A percentile compares a stretch with the other conserved stretches of the same genome.
phyloP scores from a whole-genome alignment of 75 land plant species.

The Sequoiadendron giganteum region DNA sequence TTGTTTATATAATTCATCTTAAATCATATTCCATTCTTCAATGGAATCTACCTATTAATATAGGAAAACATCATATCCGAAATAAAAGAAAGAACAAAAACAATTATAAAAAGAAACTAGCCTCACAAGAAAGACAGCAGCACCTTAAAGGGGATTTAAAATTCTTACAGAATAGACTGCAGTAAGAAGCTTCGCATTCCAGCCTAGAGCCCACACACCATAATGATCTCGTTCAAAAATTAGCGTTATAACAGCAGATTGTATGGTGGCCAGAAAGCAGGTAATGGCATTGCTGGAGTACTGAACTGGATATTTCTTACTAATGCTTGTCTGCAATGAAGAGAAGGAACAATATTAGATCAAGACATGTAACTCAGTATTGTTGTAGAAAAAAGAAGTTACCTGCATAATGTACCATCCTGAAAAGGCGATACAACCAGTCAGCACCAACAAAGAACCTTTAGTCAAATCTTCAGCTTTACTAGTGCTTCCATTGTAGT shows the following conservation, averaged over 20 bases:
- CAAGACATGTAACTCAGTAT: too few relatives aligned
- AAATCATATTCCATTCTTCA: too few relatives aligned
- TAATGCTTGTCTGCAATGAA: slow-evolving; percentile 34
- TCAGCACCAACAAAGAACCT: too few relatives aligned
- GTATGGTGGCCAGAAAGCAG: slow-evolving; percentile 52
- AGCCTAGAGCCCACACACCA: slow-evolving; percentile 39
- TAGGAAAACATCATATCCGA: too few relatives aligned
- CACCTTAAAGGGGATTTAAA: too few relatives aligned
- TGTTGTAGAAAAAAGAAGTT: too few relatives aligned
- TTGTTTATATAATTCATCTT: too few relatives aligned
- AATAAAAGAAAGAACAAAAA: too few relatives aligned
- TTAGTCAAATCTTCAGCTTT: neutral
- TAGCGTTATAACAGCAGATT: slow-evolving; percentile 40
- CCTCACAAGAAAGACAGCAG: too few relatives aligned
- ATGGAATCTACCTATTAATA: too few relatives aligned
- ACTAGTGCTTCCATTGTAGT: neutral
- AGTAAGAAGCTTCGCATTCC: slow-evolving; percentile 27
- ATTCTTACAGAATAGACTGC: slow-evolving; percentile 35
- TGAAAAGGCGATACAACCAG: too few relatives aligned
- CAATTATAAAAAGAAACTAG: neutral
- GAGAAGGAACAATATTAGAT: neutral
- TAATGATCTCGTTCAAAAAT: slow-evolving; percentile 24
- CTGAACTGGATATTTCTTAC: slow-evolving; percentile 43
- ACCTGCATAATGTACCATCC: too few relatives aligned
- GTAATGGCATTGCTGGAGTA: neutral